Evolutionary conservation across 805 yeast species (phyloP).

Genomic region (Ogataea pini): DNA sequence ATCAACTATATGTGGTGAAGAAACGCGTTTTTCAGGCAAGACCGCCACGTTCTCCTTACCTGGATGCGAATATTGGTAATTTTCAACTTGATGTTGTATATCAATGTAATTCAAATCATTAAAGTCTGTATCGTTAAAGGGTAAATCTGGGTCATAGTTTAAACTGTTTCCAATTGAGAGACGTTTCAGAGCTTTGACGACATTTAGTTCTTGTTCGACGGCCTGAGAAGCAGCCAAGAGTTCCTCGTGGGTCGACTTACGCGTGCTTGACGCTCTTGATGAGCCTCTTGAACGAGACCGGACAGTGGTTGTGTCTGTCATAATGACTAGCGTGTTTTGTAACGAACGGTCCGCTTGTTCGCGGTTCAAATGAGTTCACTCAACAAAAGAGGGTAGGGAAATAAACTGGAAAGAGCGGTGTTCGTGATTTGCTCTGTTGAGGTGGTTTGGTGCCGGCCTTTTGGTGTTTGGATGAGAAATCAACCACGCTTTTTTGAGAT

Average conservation of each 20-base stretch:
- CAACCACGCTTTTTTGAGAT: background rate
- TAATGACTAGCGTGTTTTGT: background rate
- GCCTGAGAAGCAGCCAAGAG: constrained; percentile 68
- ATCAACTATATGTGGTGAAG: background rate
- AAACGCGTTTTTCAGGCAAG: constrained; percentile 7
- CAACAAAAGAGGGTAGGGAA: background rate
- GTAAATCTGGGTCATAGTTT: constrained; percentile 71
- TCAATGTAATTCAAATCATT: constrained; percentile 22
- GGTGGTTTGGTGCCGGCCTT: background rate
- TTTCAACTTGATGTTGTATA: constrained; percentile 13
- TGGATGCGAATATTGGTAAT: constrained; percentile 1
- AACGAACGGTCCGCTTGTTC: background rate
- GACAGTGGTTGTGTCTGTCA: constrained; percentile 4
- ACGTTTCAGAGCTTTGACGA: constrained; percentile 72
- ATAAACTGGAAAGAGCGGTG: too few relatives aligned
- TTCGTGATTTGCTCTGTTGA: background rate
- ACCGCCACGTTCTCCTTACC: constrained; percentile 9
- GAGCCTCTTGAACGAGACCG: constrained; percentile 5
- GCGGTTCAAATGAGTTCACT: background rate
- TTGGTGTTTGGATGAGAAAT: background rate
- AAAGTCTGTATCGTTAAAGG: constrained; percentile 37
- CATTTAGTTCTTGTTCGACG: constrained; percentile 70
- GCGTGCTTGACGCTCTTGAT: constrained; percentile 10
- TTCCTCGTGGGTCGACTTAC: constrained; percentile 39
- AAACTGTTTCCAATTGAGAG: constrained; percentile 65